Conservation (phyloP, 257 asterid genomes). For the Anisodus tanguticus region DNA sequence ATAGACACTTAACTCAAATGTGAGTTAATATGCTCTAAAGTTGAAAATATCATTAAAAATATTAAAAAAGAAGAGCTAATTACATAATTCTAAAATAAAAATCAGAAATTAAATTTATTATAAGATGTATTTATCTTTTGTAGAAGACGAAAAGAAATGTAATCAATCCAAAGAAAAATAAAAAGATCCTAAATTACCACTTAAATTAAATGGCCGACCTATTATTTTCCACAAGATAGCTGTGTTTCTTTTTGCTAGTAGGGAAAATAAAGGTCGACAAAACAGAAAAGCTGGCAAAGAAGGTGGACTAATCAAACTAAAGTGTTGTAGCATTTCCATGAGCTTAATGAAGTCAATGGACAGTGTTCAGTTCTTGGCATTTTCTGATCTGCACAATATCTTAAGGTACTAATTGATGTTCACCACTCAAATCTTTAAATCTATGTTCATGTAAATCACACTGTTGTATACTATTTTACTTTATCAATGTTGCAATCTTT, state of each 20-base stretch:
- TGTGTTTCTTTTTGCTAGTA: not conserved
- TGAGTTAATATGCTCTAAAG: too few relatives aligned
- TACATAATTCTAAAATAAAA: too few relatives aligned
- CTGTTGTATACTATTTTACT: not conserved
- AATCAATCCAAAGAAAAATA: too few relatives aligned
- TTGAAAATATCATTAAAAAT: too few relatives aligned
- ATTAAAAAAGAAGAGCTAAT: too few relatives aligned
- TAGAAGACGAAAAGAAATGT: too few relatives aligned
- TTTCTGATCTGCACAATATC: not conserved
- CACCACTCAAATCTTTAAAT: not conserved
- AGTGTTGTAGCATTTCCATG: not conserved
- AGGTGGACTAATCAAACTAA: not conserved
- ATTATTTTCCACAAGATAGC: not conserved
- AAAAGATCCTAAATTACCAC: not conserved
- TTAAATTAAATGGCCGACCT: not conserved
- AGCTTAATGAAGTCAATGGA: not conserved
- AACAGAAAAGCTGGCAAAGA: constrained; percentile 12
- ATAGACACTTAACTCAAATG: too few relatives aligned
- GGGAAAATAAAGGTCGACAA: not conserved
- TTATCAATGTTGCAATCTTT: not conserved
- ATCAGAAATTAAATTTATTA: too few relatives aligned
- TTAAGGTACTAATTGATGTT: not conserved
- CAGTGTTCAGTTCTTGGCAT: not conserved
- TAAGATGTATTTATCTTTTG: too few relatives aligned
- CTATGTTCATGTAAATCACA: not conserved